These are phyloP conservation scores for Amanita rimosa DNA, from an alignment of 768 basidiomycete species.

Conservation along the genomic window DNA sequence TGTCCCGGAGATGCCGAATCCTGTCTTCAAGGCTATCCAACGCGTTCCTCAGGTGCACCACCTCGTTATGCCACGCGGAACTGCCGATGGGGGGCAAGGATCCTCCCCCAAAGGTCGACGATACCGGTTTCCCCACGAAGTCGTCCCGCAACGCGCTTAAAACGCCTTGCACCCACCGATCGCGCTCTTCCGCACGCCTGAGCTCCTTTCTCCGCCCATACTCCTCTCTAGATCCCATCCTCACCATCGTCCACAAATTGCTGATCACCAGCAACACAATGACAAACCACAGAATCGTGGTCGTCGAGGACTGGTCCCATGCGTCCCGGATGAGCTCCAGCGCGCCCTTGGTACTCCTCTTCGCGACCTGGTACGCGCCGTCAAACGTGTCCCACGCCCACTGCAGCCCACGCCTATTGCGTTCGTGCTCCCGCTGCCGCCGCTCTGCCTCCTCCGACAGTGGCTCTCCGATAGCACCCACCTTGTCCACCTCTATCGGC, in stretches of 20 bases:
- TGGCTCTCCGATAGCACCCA: conserved; percentile 9
- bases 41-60: conserved; percentile 32
- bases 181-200: conserved; percentile 52
- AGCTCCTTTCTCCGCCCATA: conserved; percentile 38
- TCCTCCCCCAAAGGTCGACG: conserved; percentile 2
- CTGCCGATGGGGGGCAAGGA: neutral
- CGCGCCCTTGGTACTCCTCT: conserved; percentile 57
- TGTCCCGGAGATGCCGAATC: conserved; percentile 34
- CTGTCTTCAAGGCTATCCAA: conserved; percentile 52
- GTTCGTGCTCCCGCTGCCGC: conserved; percentile 56
- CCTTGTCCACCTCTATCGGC: conserved; percentile 15
- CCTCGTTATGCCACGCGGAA: conserved; percentile 32
- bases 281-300: conserved; percentile 61
- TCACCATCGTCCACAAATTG: conserved; percentile 57
- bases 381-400: conserved; percentile 87
- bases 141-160: conserved; percentile 68
- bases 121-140: conserved; percentile 23
- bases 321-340: conserved; percentile 70
- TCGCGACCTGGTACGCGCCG: conserved; percentile 62
- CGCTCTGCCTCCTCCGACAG: conserved; percentile 23
- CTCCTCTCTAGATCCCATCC: conserved; percentile 28
- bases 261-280: conserved; percentile 65
- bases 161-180: conserved; percentile 65
- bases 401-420: conserved; percentile 63
- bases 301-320: conserved; percentile 68